Conservation (phyloP, 2,329 filamentous ascomycete species). For the Dryadomyces quercivorus region DNA sequence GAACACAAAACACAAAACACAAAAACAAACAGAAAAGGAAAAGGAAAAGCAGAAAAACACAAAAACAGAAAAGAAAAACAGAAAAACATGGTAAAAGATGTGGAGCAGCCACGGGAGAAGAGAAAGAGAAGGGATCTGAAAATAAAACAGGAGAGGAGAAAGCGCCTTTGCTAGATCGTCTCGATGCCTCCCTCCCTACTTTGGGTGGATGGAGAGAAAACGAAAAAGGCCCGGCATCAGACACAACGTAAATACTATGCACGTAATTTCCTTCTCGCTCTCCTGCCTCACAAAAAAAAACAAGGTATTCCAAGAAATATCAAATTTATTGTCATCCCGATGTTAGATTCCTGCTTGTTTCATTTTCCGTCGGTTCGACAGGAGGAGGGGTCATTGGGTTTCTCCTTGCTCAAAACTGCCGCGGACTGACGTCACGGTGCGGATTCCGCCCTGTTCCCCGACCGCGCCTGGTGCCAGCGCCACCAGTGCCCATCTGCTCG, state of each 20-base stretch:
- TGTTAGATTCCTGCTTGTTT: background rate
- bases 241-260: background rate
- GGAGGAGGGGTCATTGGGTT: background rate
- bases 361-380: background rate
- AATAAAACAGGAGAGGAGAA: too few relatives aligned
- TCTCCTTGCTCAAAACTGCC: slow-evolving; percentile 5
- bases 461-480: slow-evolving; percentile 44
- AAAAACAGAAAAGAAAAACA: background rate
- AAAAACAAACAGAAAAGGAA: background rate
- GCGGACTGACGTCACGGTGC: slow-evolving; percentile 10
- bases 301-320: background rate
- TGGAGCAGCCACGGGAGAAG: too few relatives aligned
- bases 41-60: background rate
- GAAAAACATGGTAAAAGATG: background rate
- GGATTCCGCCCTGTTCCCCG: slow-evolving; percentile 33
- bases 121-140: too few relatives aligned
- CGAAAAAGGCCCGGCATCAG: too few relatives aligned
- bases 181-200: too few relatives aligned
- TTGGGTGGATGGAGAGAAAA: too few relatives aligned
- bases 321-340: background rate
- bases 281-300: background rate
- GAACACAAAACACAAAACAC: background rate
- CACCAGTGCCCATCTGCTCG: slow-evolving; percentile 41
- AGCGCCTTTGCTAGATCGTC: too few relatives aligned
- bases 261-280: background rate